A percentile compares a stretch with the other conserved stretches of the same genome.
Conservation (phyloP, 768 basidiomycete species). For the Lactarius indigo region DNA sequence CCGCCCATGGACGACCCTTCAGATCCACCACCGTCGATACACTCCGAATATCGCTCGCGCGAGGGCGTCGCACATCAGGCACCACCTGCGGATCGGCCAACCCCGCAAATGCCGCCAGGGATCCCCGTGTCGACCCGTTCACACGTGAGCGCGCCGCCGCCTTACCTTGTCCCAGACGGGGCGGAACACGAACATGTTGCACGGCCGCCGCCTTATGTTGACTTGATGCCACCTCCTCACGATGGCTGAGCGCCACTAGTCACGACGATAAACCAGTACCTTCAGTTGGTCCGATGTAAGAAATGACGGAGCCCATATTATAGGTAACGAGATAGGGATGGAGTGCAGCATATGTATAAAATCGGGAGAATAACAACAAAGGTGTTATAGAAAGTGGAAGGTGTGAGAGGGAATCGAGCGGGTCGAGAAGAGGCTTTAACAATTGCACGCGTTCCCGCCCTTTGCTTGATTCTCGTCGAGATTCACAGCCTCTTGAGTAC, state of each 20-base stretch:
- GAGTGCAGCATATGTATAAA: slow-evolving; percentile 27
- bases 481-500: slow-evolving; percentile 57
- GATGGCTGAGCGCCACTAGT: slow-evolving; percentile 4
- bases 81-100: slow-evolving; percentile 20
- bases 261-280: slow-evolving; percentile 23
- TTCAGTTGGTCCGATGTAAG: slow-evolving; percentile 25
- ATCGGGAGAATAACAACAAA: slow-evolving; percentile 24
- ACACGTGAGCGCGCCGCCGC: slow-evolving; percentile 61
- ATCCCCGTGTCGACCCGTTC: slow-evolving; percentile 24
- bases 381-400: slow-evolving; percentile 2
- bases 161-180: slow-evolving; percentile 59
- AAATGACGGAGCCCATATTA: slow-evolving; percentile 29
- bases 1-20: slow-evolving; percentile 83
- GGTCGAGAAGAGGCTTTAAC: slow-evolving; percentile 42
- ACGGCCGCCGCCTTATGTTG: slow-evolving; percentile 39
- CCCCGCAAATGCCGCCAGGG: slow-evolving; percentile 27
- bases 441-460: slow-evolving; percentile 77
- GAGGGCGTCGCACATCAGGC: slow-evolving; percentile 29
- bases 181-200: slow-evolving; percentile 32
- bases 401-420: slow-evolving; percentile 11
- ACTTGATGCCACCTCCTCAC: slow-evolving; percentile 29
- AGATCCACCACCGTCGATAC: slow-evolving; percentile 85
- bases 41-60: slow-evolving; percentile 62
- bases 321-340: slow-evolving; percentile 22
- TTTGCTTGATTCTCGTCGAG: slow-evolving; percentile 64